Evolutionary conservation across 345 rosid species (phyloP), one percentile per base, ranked within the genome.

Genomic region (Conringia planisiliqua): DNA sequence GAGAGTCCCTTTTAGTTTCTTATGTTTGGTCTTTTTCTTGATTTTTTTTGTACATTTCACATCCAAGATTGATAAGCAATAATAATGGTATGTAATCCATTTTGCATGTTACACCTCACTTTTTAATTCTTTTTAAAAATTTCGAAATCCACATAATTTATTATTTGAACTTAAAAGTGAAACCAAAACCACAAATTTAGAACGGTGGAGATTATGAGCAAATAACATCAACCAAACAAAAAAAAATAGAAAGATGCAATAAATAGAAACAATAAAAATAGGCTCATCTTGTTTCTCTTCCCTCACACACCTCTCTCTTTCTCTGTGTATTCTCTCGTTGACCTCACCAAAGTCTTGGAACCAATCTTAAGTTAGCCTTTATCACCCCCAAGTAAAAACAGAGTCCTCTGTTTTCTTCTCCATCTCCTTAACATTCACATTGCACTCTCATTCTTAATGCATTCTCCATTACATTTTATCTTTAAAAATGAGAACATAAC

Each of bases 341-440:
- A 60, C 29, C 46, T 50, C 13, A 59, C 60, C 65, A 43, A 62
- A 17, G 29, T 62, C 52, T 13, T 22, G 20, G 42, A 61, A 71
- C 48, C 68, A 72, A 16, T 71, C 48, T 71, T 5, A 72, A 43
- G 47, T 73, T 32, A 62, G 10, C 70, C 46, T 29, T 56, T 43
- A 33, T 26, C 29, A 24, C 39, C 66, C 66, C 12, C 61, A 67
- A 67, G 56, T 70, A 55, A 70, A 62, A 35, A 62, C 75, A 54
- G 71, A 76, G 80, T 70, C 80, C 65, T 76, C 66, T 76, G 74
- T 62, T 62, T 62, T 62, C 57, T 68, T 69, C 64, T 43, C 68
- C 38, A 60, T 68, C 55, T 59, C 54, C 52, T 58, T 58, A 13
- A 48, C 10, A 16, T 38, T 75, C 33, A 57, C 72, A 46, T 66